Evolutionary conservation across 2,329 filamentous ascomycete species (phyloP), one percentile per base, ranked within the genome.

Genomic region (Fonsecaea pugnacius): DNA sequence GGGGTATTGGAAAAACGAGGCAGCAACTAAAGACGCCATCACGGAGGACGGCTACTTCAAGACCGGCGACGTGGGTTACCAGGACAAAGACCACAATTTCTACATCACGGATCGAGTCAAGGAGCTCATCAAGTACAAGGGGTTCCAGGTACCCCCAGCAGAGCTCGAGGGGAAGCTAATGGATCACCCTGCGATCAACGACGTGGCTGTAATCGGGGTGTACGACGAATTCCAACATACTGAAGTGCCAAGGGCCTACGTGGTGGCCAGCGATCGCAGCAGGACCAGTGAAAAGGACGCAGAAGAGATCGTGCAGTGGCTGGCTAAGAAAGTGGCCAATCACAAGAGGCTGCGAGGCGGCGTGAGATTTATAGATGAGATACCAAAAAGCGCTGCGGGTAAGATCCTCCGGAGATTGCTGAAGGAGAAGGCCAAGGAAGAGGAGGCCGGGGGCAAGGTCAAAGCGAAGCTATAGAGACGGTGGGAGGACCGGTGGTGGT

Each of bases 61-160:
- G 77, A 96, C 93, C 0, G 93, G 93, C 1, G 93, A 97, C 72
- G 87, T 96, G 30, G 91, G 91, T 3, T 88, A 91, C 69, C 86
- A 91, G 72, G 91, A 96, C 73, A 83, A 90, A 56, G 55, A 72
- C 8, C 90, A 90, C 33, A 91, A 96, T 73, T 91, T 96, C 72
- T 96, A 88, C 80, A 94, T 96, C 74, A 96, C 93, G 0, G 93
- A 97, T 74, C 89, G 93, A 10, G 82, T 92, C 38, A 92, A 91
- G 79, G 82, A 82, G 62, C 71, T 82, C 8, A 82, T 82, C 70
- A 82, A 82, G 66, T 81, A 81, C 62, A 82, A 82, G 68, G 81
- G 81, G 0, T 72, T 81, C 52, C 80, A 83, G 70, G 80, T 83
- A 9, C 76, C 81, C 14, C 82, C 82, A 2, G 80, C 80, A 0